Conservation (phyloP, 2,329 filamentous ascomycete species). For the Neofusicoccum kwambonambiense region DNA sequence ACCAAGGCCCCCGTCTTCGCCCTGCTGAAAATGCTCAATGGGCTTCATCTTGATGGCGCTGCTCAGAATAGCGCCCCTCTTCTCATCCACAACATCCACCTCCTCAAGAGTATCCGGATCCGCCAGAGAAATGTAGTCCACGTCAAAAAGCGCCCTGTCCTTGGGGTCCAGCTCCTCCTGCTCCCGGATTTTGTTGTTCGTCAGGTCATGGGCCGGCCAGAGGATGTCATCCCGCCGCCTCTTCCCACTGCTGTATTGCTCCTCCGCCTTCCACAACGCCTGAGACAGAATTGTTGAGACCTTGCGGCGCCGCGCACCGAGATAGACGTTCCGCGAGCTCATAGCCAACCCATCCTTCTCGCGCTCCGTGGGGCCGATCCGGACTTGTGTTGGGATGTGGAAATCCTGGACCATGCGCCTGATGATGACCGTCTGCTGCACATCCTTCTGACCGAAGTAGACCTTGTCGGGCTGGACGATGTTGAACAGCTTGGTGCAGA, state of each 20-base stretch:
- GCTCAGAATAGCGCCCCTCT: constrained; percentile 77
- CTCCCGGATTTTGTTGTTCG: constrained; percentile 54
- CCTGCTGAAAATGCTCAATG: constrained; percentile 66
- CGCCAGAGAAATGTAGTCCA: constrained; percentile 90
- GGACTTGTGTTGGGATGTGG: constrained; percentile 71
- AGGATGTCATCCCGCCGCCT: constrained; percentile 66
- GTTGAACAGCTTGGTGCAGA: constrained; percentile 93
- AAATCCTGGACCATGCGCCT: constrained; percentile 86
- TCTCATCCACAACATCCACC: constrained; percentile 66
- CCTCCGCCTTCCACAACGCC: constrained; percentile 69
- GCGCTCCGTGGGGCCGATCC: constrained; percentile 71
- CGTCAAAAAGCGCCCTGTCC: constrained; percentile 70
- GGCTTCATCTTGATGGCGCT: constrained; percentile 88
- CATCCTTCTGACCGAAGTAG: constrained; percentile 97
- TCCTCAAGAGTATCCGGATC: constrained; percentile 84
- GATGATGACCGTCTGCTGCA: constrained; percentile 93
- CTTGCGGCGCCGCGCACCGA: constrained; percentile 70
- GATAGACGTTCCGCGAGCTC: constrained; percentile 91
- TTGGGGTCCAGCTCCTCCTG: constrained; percentile 61
- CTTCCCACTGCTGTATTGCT: constrained; percentile 58
- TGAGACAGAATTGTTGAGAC: constrained; percentile 71
- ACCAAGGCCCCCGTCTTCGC: constrained; percentile 70
- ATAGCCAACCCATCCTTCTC: constrained; percentile 82
- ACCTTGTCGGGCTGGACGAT: constrained; percentile 74
- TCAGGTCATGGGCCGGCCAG: constrained; percentile 64